Evolutionary conservation across 202 grass and related monocot genomes (phyloP).

Genomic region (Musa balbisiana): DNA sequence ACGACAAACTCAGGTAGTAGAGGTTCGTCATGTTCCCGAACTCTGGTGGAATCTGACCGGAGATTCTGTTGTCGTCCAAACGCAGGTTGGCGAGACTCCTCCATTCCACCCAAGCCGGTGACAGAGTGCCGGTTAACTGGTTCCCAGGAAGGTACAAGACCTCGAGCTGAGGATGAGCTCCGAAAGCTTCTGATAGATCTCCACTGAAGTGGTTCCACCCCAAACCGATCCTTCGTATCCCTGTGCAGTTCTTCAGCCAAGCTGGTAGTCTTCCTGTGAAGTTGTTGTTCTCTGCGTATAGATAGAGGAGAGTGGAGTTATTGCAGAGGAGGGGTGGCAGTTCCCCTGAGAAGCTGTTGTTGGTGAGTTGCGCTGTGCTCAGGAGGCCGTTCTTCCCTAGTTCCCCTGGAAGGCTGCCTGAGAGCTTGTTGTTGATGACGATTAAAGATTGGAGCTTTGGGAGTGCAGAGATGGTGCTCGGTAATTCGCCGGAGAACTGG

Average conservation of each 20-base stretch:
- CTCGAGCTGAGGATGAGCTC: not conserved
- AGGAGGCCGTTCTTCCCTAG: not conserved
- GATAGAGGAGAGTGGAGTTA: not conserved
- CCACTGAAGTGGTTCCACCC: not conserved
- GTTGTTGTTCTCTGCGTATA: slow-evolving; percentile 11
- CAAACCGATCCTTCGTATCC: not conserved
- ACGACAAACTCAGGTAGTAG: not conserved
- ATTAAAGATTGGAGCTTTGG: not conserved
- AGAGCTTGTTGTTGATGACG: not conserved
- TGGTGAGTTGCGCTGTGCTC: not conserved
- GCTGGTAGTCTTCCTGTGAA: slow-evolving; percentile 16
- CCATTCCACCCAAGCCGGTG: not conserved
- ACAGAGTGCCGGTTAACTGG: not conserved
- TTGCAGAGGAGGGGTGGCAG: not conserved
- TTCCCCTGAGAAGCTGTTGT: slow-evolving; percentile 1
- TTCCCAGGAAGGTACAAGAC: not conserved
- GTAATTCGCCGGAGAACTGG: slow-evolving; percentile 20
- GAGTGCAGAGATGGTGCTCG: not conserved
- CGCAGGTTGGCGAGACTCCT: not conserved
- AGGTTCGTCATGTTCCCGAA: not conserved
- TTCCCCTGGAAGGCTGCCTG: not conserved
- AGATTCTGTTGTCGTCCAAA: not conserved
- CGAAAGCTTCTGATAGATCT: not conserved
- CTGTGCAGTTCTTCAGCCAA: slow-evolving; percentile 10
- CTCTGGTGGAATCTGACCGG: not conserved